Conservation (phyloP, 2,329 filamentous ascomycete genomes). For the Ceratocystis alfenasii region DNA sequence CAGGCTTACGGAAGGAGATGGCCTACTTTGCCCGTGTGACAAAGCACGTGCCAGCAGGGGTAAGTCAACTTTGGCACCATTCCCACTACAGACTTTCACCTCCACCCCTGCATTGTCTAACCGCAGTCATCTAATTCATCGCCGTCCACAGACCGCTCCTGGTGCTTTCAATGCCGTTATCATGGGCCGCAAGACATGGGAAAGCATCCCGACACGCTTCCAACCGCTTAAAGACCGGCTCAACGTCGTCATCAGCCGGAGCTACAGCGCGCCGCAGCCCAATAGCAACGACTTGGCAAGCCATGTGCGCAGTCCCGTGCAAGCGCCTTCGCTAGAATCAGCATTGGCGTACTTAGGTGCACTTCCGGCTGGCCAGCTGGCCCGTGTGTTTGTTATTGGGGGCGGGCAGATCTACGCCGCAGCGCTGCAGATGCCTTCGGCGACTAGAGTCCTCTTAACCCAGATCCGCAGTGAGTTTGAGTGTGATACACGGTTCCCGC, state of each 20-base stretch:
- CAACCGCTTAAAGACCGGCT: slow-evolving; percentile 67
- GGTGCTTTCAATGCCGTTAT: slow-evolving; percentile 60
- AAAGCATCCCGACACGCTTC: slow-evolving; percentile 68
- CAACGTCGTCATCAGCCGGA: slow-evolving; percentile 68
- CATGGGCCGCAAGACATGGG: slow-evolving; percentile 97
- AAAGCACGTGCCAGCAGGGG: slow-evolving; percentile 45
- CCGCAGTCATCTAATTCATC: neutral
- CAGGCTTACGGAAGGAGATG: slow-evolving; percentile 80
- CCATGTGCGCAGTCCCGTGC: slow-evolving; percentile 37
- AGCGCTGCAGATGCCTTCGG: slow-evolving; percentile 48
- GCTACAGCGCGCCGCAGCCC: slow-evolving; percentile 27
- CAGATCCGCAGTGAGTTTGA: slow-evolving; percentile 56
- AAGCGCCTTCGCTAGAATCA: slow-evolving; percentile 45
- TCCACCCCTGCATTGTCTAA: neutral
- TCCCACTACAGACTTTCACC: slow-evolving; percentile 1
- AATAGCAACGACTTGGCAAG: slow-evolving; percentile 19
- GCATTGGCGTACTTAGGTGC: slow-evolving; percentile 39
- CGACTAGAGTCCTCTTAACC: slow-evolving; percentile 57
- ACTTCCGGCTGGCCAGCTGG: slow-evolving; percentile 29
- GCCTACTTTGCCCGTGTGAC: slow-evolving; percentile 88
- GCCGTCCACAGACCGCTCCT: slow-evolving; percentile 27
- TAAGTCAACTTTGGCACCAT: slow-evolving; percentile 23
- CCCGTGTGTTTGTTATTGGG: slow-evolving; percentile 73
- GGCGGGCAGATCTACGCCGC: slow-evolving; percentile 74
- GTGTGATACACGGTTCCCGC: slow-evolving; percentile 63